Base-by-base conservation (phyloP, 2,329 filamentous ascomycete genomes). In the Pseudogymnoascus sp. region DNA sequence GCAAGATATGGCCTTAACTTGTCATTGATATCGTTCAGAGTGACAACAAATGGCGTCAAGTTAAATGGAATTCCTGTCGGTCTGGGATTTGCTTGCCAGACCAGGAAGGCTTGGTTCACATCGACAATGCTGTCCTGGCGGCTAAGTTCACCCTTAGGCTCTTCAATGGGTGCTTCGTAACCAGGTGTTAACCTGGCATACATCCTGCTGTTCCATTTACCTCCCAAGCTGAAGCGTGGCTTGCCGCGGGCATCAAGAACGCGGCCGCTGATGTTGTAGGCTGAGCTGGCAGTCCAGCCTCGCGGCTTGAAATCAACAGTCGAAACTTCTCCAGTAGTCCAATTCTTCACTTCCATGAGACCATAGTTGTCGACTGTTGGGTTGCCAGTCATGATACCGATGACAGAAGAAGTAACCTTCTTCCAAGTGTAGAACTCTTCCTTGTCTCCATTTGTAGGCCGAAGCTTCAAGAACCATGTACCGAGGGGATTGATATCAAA, bases 331-430 rank as follows among this genome's bases (percentile, higher is more conserved):
- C 94, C 93, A 0, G 93, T 99, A 0, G 88, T 96, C 88, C 90
- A 93, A 77, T 99, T 99, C 79, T 92, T 96, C 74, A 99, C 87
- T 73, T 97, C 92, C 91, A 99, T 97, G 0, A 88, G 81, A 1
- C 94, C 94, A 73, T 97, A 97, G 75, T 99, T 97, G 77, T 99
- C 94, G n/a, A 99, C 90, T 0, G 90, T 90, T 0, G 94, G 94
- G 69, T 91, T 96, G 58, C 94, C 94, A 0, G 93, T 97, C 70
- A 99, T 97, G 74, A 99, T 99, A 63, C 94, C 94, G 64, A 97
- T 87, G n/a, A 99, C 94, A 1, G 92, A 95, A 1, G 92, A 94
- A 0, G 92, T 97, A 15, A 97, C 92, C 78, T 99, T 99, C 77
- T 97, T 97, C 94, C 94, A 99, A 0, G 93, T 97, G 76, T 96